Percentiles rank a stretch among this genome's conserved stretches.
phyloP scores from a whole-genome alignment of 148 eudicot genomes.

The Cornus suecica region DNA sequence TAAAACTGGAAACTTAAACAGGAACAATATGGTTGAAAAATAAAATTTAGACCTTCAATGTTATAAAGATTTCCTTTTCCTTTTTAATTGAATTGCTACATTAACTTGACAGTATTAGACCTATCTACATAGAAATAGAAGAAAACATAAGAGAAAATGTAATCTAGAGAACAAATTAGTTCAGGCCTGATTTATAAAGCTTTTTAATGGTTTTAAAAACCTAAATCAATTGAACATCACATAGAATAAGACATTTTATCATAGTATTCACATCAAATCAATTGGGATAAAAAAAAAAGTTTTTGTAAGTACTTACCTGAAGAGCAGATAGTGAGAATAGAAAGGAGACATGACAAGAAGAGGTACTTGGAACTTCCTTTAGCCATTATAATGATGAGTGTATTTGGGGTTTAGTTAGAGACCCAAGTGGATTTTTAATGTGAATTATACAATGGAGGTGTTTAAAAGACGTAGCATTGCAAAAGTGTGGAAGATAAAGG shows the following conservation, averaged over 20 bases:
- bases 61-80: no score
- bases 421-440: slow-evolving; percentile 20
- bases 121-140: no score
- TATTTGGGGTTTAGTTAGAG: slow-evolving; percentile 25
- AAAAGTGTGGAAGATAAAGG: slow-evolving; percentile 13
- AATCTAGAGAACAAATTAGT: no score
- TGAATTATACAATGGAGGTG: slow-evolving; percentile 13
- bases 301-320: slow-evolving; percentile 39
- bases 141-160: not conserved
- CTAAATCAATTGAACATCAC: no score
- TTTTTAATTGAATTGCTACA: no score
- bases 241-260: no score
- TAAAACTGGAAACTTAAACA: no score
- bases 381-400: slow-evolving; percentile 42
- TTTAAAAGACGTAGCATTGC: slow-evolving; percentile 19
- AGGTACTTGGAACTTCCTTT: slow-evolving; percentile 22
- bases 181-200: no score
- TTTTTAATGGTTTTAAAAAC: no score
- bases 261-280: not conserved
- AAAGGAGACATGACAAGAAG: slow-evolving; percentile 33
- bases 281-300: not conserved
- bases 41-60: no score
- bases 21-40: no score
- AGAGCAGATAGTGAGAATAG: slow-evolving; percentile 31
- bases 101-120: no score